These are phyloP conservation scores for Pisolithus orientalis DNA, from an alignment of 768 basidiomycete genomes.

Conservation along the genomic window DNA sequence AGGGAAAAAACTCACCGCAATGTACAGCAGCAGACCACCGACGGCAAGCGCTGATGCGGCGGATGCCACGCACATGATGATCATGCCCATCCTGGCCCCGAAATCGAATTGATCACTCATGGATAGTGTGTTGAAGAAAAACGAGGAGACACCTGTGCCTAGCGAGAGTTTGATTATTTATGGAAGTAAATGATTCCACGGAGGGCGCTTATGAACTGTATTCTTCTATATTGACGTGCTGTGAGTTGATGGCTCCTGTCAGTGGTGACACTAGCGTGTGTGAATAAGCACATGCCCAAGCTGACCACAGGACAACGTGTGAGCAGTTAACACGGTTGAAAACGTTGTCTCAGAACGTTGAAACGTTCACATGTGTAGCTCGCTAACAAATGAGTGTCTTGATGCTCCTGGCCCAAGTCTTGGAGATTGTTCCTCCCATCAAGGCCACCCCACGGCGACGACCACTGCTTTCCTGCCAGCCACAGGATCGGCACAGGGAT, in stretches of 20 bases:
- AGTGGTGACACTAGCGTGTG: too few relatives aligned
- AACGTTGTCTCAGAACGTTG: too few relatives aligned
- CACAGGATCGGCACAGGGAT: too few relatives aligned
- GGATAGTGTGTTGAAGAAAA: neutral
- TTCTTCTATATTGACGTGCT: too few relatives aligned
- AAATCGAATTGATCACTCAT: conserved; percentile 10
- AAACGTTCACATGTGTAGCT: neutral
- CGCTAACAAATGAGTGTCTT: conserved; percentile 21
- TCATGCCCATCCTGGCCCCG: conserved; percentile 23
- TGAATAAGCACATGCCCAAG: too few relatives aligned
- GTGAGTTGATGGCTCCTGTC: too few relatives aligned
- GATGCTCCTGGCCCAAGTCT: conserved; percentile 12
- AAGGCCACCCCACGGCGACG: conserved; percentile 9
- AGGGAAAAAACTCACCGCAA: conserved; percentile 7
- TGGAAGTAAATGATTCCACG: neutral
- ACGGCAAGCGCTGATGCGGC: conserved; percentile 26
- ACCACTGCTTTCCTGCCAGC: too few relatives aligned
- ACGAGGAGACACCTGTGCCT: neutral
- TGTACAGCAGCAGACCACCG: conserved; percentile 10
- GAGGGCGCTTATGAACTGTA: too few relatives aligned
- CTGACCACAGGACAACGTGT: neutral
- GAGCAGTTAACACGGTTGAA: neutral
- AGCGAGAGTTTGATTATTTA: neutral
- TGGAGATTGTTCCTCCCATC: conserved; percentile 5
- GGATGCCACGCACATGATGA: conserved; percentile 26